phyloP scores from a whole-genome alignment of 192 early-diverging fungal genomes.

The Chytriomyces hyalinus region DNA sequence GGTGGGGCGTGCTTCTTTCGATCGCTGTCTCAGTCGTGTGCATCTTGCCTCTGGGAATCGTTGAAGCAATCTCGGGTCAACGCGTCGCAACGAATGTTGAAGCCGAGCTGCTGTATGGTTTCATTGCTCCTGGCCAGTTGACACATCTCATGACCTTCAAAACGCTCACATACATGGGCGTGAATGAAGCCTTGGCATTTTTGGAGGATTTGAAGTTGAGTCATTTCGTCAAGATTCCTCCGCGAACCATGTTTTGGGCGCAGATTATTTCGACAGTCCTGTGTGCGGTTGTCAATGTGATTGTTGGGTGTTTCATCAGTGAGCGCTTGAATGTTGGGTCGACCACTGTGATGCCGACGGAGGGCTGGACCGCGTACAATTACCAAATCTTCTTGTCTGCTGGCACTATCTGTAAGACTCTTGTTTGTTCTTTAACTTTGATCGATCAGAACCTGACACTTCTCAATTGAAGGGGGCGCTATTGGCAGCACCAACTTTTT shows the following conservation, averaged over 20 bases:
- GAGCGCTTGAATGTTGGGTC: background rate
- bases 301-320: constrained; percentile 48
- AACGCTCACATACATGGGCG: constrained; percentile 65
- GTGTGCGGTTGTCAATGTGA: constrained; percentile 66
- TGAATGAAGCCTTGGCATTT: constrained; percentile 66
- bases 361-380: constrained; percentile 36
- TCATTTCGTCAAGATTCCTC: constrained; percentile 77
- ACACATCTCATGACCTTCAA: constrained; percentile 75
- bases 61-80: constrained; percentile 65
- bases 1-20: constrained; percentile 44
- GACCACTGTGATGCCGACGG: too few relatives aligned
- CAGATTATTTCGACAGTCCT: constrained; percentile 75
- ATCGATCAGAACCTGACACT: too few relatives aligned
- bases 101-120: constrained; percentile 66
- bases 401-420: constrained; percentile 13
- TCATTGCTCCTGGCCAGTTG: constrained; percentile 63
- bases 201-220: constrained; percentile 66
- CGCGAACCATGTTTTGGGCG: constrained; percentile 76
- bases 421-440: background rate
- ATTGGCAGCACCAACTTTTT: constrained; percentile 70
- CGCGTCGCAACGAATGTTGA: constrained; percentile 62
- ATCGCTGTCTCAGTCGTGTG: constrained; percentile 54
- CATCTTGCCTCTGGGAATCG: constrained; percentile 68
- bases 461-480: constrained; percentile 46
- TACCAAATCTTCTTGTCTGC: constrained; percentile 34